Evolutionary conservation across 1,284 basidiomycete species (phyloP).

Genomic region (Phaffia rhodozyma): DNA sequence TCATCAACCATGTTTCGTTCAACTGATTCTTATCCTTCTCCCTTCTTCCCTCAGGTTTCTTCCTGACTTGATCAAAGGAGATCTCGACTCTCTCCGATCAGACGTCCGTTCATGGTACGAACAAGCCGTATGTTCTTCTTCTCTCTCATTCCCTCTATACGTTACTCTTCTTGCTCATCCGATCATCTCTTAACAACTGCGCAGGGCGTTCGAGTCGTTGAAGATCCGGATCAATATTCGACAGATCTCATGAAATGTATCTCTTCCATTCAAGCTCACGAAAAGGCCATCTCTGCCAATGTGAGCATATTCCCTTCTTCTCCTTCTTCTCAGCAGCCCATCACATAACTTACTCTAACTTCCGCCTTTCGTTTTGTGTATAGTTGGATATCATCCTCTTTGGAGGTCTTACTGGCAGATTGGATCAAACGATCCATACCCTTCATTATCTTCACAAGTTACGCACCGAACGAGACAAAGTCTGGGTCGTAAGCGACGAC

Average conservation of each 20-base stretch:
- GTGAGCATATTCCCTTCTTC: background rate
- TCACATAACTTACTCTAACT: background rate
- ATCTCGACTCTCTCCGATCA: constrained; percentile 72
- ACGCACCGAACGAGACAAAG: constrained; percentile 47
- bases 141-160: background rate
- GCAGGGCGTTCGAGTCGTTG: constrained; percentile 54
- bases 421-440: constrained; percentile 90
- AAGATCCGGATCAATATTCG: constrained; percentile 63
- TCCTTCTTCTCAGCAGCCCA: background rate
- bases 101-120: constrained; percentile 63
- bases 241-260: constrained; percentile 96
- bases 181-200: background rate
- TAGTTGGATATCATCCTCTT: constrained; percentile 64
- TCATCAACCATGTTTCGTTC: background rate
- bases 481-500: constrained; percentile 73
- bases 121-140: constrained; percentile 39
- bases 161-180: background rate
- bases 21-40: constrained; percentile 5
- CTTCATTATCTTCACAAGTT: constrained; percentile 75
- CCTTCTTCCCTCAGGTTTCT: constrained; percentile 42
- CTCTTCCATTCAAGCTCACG: constrained; percentile 43
- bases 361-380: constrained; percentile 4
- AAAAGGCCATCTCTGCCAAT: constrained; percentile 35
- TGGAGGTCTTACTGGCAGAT: constrained; percentile 76
- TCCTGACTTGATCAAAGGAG: constrained; percentile 83